Base-by-base conservation (phyloP, 805 yeast species). In the Hanseniaspora thailandica region DNA sequence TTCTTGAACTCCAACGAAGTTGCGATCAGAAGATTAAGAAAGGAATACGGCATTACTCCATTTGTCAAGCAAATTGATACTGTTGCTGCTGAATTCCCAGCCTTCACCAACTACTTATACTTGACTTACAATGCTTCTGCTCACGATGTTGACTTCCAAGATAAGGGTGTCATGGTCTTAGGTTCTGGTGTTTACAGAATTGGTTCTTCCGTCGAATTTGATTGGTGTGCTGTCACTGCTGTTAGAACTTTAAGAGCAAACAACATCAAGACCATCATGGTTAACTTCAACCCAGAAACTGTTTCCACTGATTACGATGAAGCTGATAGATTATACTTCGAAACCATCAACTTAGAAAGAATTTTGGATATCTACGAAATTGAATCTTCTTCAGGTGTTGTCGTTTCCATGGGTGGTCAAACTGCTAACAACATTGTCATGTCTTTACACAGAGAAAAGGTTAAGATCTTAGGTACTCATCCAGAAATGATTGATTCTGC, bases 131-230 rank as follows among this genome's bases (percentile, higher is more conserved):
- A 89, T 65, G 98, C 97, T 55, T 76, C 86, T 55, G 74, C 80
- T 55, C 82, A 81, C 59, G 98, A 90, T 69, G 82, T 90, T 47
- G 77, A 73, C 44, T 93, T 90, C 66, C 78, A 84, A 62, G 97
- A 90, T 56, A 76, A 85, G 60, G 97, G 97, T 65, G 84, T 93
- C 57, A 74, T 93, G 80, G 97, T 90, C 39, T 76, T 90, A 62
- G 98, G 97, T 52, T 88, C 97, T n/a, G 97, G 98, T 74, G 98
- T 93, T 49, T 90, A 90, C 78, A 81, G 98, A 71, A 90, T 90
- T 68, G 98, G 98, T 56, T 89, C 97, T 1, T 88, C 97, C 31
- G 98, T 90, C 53, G 98, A 93, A 73, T 90, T 90, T 64, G 98
- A 90, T 70, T 90, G 98, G 98, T 90, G 98, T 76, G 98, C 97